These are phyloP conservation scores for Kluyveromyces dobzhanskii DNA, from an alignment of 805 yeast species.

Conservation along the genomic window DNA sequence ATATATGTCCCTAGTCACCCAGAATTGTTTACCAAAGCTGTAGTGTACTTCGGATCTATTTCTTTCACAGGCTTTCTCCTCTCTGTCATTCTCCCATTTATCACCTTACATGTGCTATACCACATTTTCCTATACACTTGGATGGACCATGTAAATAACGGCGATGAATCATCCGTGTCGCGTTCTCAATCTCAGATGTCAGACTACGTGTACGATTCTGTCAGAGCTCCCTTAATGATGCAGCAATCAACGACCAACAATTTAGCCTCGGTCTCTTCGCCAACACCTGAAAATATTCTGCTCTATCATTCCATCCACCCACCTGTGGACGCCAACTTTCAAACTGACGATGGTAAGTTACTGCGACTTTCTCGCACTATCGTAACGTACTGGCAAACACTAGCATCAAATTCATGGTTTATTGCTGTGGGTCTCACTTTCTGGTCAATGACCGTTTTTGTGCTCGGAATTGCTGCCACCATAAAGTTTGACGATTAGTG, in stretches of 20 bases:
- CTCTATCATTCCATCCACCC: background rate
- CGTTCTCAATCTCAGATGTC: background rate
- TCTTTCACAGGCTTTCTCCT: slow-evolving; percentile 24
- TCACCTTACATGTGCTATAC: slow-evolving; percentile 13
- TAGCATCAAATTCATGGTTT: slow-evolving; percentile 8
- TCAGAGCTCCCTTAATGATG: background rate
- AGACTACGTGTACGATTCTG: slow-evolving; percentile 1
- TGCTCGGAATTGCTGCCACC: slow-evolving; percentile 7
- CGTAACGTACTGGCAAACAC: slow-evolving; percentile 10
- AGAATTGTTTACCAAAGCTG: slow-evolving; percentile 23
- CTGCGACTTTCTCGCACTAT: slow-evolving; percentile 8
- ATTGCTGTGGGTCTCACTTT: slow-evolving; percentile 6
- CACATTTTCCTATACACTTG: slow-evolving; percentile 18
- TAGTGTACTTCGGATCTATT: slow-evolving; percentile 30
- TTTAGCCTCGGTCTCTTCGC: background rate
- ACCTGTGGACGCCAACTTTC: slow-evolving; percentile 4
- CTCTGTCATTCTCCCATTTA: slow-evolving; percentile 27
- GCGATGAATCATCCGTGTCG: slow-evolving; percentile 4
- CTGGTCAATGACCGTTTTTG: slow-evolving; percentile 8
- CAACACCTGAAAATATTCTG: background rate
- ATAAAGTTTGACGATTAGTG: slow-evolving; percentile 7
- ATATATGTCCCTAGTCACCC: slow-evolving; percentile 33
- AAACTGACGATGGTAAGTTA: slow-evolving; percentile 3
- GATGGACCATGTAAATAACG: slow-evolving; percentile 11
- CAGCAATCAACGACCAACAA: background rate